phyloP scores from a whole-genome alignment of 169 alveolate genomes.

The Plasmodium coatneyi region DNA sequence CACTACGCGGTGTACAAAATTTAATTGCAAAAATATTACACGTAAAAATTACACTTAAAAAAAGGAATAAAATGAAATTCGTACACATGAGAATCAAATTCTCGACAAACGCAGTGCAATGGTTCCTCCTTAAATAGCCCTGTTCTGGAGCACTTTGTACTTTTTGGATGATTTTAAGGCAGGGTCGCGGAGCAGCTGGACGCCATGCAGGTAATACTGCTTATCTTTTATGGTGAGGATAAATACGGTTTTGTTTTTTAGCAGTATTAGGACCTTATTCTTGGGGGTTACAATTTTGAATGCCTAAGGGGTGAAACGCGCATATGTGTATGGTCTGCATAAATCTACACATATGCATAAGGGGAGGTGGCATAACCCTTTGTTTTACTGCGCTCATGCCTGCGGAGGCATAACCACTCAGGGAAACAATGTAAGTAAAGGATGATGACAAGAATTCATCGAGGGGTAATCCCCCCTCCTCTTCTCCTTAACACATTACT shows the following conservation, averaged over 20 bases:
- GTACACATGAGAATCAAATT: background rate
- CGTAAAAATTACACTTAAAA: background rate
- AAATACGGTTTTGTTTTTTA: constrained; percentile 70
- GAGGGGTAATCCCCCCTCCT: background rate
- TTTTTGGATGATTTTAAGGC: constrained; percentile 67
- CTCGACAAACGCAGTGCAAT: background rate
- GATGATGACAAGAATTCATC: background rate
- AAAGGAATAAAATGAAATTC: background rate
- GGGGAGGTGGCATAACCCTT: background rate
- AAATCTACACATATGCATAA: background rate
- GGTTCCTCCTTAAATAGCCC: constrained; percentile 15
- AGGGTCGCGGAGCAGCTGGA: constrained; percentile 69
- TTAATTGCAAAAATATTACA: background rate
- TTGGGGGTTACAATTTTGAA: constrained; percentile 71
- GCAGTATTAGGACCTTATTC: constrained; percentile 31
- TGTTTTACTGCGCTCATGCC: background rate
- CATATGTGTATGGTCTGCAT: background rate
- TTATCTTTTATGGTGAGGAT: constrained; percentile 43
- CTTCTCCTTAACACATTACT: background rate
- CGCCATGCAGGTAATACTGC: constrained; percentile 59
- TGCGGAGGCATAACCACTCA: background rate
- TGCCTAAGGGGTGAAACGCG: background rate
- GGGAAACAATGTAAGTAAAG: background rate
- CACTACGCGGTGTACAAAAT: background rate
- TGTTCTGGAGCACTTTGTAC: constrained; percentile 49